Evolutionary conservation across 331 rosid species (phyloP), one percentile per base, ranked within the genome.

Genomic region (Phaseolus coccineus): DNA sequence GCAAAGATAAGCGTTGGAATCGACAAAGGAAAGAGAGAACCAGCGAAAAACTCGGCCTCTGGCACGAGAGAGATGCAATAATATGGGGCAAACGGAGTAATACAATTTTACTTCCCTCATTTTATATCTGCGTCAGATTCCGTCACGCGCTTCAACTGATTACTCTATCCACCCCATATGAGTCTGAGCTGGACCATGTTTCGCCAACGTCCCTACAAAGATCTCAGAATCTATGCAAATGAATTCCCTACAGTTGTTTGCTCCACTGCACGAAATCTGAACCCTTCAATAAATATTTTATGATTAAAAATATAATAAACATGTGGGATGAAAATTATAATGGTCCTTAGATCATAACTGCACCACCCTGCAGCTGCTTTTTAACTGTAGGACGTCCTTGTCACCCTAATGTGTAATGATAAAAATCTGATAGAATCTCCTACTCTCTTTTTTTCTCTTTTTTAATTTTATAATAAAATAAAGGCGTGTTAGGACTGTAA

Each of bases 121-220:
- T 77, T 39, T 66, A 65, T 70, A 79, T 15, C 9, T 28, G 82
- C 66, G 2, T 70, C 46, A 70, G 63, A 61, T 46, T 72, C 50
- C 22, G 3, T 63, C 84, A 80, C 83, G 74, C 74, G 79, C 73
- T 80, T 71, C 47, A 28, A 28, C 59, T 44, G 0, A n/a, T 11
- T 9, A 57, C 40, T 39, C 25, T 14, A 7, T 42, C 27, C 27
- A 25, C 78, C 25, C 50, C 4, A 6, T 15, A 9, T 42, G 31
- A 74, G 59, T 40, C 78, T 15, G 6, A 37, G 31, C 13, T 52
- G 27, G 4, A 6, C 31, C 2, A 55, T 22, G 13, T 30, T 73
- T 14, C 6, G 5, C 14, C 48, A 19, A 33, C n/a, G 70, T 64
- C 48, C 70, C 70, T 30, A 66, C 52, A 22, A 40, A 40, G 16